phyloP scores from a whole-genome alignment of 495 filamentous ascomycete genomes.

The Hypoxylon intermedium region DNA sequence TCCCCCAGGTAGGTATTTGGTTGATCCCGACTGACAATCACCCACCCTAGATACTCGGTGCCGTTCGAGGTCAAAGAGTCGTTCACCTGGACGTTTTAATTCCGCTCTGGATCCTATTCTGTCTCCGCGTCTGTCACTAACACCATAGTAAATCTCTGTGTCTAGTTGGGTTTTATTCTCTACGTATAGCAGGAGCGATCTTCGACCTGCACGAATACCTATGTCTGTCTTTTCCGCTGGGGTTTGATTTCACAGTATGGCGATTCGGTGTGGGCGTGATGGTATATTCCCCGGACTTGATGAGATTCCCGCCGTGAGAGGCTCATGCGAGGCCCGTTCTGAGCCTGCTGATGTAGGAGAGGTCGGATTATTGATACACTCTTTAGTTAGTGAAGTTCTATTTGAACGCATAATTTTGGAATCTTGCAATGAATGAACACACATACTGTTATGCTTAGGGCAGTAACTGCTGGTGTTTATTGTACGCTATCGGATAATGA shows the following conservation, averaged over 20 bases:
- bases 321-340: background rate
- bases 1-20: conserved; percentile 27
- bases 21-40: conserved; percentile 33
- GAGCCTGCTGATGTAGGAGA: conserved; percentile 21
- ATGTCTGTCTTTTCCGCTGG: background rate
- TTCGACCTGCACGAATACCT: conserved; percentile 16
- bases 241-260: conserved; percentile 24
- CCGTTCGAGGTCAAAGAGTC: conserved; percentile 64
- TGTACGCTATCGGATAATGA: too few relatives aligned
- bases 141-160: background rate
- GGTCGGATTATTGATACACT: conserved; percentile 32
- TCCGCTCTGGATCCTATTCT: background rate
- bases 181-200: conserved; percentile 13
- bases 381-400: conserved; percentile 19
- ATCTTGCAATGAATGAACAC: conserved; percentile 18
- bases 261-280: conserved; percentile 27
- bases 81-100: conserved; percentile 63
- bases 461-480: too few relatives aligned
- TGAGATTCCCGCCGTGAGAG: conserved; percentile 21
- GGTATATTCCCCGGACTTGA: conserved; percentile 19
- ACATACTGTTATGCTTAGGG: too few relatives aligned
- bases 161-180: conserved; percentile 18
- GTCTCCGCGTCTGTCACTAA: background rate
- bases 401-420: conserved; percentile 21
- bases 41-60: conserved; percentile 51